Base-by-base conservation (phyloP, 2,329 filamentous ascomycete genomes). In the Trichoderma sp. region DNA sequence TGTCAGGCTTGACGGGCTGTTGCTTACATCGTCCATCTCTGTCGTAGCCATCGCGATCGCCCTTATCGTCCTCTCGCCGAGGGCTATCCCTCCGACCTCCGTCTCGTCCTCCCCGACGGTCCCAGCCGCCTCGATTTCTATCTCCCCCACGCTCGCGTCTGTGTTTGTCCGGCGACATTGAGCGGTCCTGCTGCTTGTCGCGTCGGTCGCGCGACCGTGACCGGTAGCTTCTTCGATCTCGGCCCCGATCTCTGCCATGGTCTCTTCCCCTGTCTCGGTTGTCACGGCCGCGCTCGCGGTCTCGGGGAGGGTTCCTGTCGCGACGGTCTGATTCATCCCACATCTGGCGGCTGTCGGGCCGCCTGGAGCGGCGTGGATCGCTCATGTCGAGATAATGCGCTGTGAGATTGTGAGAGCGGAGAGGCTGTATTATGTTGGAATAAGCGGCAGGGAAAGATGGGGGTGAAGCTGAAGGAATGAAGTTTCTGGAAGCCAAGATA, bases 271-370 rank as follows among this genome's bases (percentile, higher is more conserved):
- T 66, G 47, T 72, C 73, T 64, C 72, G 63, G 48, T n/a, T 58
- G 39, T 75, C 73, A 47, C 72, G 69, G 55, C 60, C 60, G 50
- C 59, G 59, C 17, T 74, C 73, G 3, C 72, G 69, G n/a, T 71
- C 70, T 47, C 73, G 70, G 2, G 64, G 47, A 39, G 64, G 68
- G 59, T 72, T 69, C 30, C 77, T 75, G 61, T 75, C 74, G 61
- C 76, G 76, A 19, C 79, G 77, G 63, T 81, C 79, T 12, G 80
- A 77, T 48, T 84, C 81, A 67, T 90, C 87, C 84, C 85, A 86
- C 82, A 86, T 86, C 60, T 84, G 80, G 58, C 82, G 83, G 74
- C 83, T 86, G 69, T 89, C 86, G 26, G 74, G 74, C 52, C 77
- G 74, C 59, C 75, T 73, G 28, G 68, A 67, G 54, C 76, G 73